Conservation (phyloP, 1,139 yeast genomes). For the Hemisphaericaspora xylanilytica region DNA sequence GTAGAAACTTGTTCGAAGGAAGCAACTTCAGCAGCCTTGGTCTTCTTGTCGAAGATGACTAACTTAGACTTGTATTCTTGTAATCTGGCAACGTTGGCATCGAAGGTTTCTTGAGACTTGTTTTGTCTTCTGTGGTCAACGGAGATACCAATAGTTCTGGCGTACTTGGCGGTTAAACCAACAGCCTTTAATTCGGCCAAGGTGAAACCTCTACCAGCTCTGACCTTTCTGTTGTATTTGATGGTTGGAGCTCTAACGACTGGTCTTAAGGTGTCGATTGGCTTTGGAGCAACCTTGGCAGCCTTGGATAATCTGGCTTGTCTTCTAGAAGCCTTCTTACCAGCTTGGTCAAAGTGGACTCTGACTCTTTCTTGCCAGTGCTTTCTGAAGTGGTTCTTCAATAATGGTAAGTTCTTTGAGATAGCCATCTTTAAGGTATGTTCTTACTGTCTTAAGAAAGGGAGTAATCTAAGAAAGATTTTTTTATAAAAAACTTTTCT, state of each 20-base stretch:
- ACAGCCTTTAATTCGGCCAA: slow-evolving; percentile 98
- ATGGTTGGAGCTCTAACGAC: slow-evolving; percentile 98
- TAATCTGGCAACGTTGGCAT: slow-evolving; percentile 93
- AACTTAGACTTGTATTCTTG: slow-evolving; percentile 94
- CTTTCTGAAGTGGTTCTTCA: slow-evolving; percentile 96
- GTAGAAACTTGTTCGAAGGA: slow-evolving; percentile 74
- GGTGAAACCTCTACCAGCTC: slow-evolving; percentile 99
- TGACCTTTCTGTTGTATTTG: slow-evolving; percentile 98
- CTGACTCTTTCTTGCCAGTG: slow-evolving; percentile 99
- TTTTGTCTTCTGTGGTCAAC: slow-evolving; percentile 99
- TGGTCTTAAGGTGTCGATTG: slow-evolving; percentile 95
- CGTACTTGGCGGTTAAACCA: slow-evolving; percentile 92
- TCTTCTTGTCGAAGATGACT: slow-evolving; percentile 92
- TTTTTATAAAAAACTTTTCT: slow-evolving; percentile 7
- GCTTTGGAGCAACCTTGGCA: slow-evolving; percentile 96
- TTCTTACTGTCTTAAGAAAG: slow-evolving; percentile 8
- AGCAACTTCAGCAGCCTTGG: slow-evolving; percentile 66
- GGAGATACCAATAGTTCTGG: slow-evolving; percentile 97
- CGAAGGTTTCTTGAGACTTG: slow-evolving; percentile 95
- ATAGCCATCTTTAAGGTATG: slow-evolving; percentile 62
- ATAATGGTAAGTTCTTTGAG: slow-evolving; percentile 96
- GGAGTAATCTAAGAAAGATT: slow-evolving; percentile 1
- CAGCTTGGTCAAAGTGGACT: slow-evolving; percentile 99
- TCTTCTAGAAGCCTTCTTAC: slow-evolving; percentile 97
- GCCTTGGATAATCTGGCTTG: slow-evolving; percentile 91